A percentile compares a stretch with the other conserved stretches of the same genome.
These are phyloP conservation scores for Chaetoceros muelleri DNA, from an alignment of 108 stramenopile species.

Conservation along the genomic window DNA sequence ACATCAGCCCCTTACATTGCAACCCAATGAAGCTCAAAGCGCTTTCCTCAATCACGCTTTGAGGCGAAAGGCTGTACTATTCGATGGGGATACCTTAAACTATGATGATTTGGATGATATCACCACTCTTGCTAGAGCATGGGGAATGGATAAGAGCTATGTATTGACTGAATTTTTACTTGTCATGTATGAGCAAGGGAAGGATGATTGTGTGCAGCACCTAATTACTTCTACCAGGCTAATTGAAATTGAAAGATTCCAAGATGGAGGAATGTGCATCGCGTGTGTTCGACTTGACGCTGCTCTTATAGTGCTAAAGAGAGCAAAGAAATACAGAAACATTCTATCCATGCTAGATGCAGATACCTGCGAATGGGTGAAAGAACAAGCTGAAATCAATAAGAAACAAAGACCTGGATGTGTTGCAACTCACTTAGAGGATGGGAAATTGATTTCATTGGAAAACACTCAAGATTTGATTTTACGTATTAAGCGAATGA, in stretches of 20 bases:
- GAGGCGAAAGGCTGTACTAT: neutral
- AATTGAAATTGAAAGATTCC: slow-evolving; percentile 36
- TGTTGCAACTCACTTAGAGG: neutral
- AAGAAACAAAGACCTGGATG: neutral
- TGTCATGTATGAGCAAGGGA: slow-evolving; percentile 62
- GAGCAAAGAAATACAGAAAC: slow-evolving; percentile 30
- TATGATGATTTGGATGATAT: slow-evolving; percentile 34
- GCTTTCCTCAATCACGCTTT: neutral
- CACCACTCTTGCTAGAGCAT: slow-evolving; percentile 44
- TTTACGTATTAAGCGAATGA: neutral
- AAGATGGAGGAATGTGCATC: slow-evolving; percentile 47
- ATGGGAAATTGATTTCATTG: neutral
- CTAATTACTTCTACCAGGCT: slow-evolving; percentile 29
- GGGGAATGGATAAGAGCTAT: slow-evolving; percentile 41
- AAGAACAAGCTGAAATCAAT: slow-evolving; percentile 35
- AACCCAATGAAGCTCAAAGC: neutral
- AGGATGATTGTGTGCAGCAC: slow-evolving; percentile 54
- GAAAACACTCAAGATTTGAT: neutral
- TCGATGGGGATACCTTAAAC: slow-evolving; percentile 8
- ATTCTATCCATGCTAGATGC: slow-evolving; percentile 65
- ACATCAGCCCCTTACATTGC: slow-evolving; percentile 1
- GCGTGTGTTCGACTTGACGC: slow-evolving; percentile 47
- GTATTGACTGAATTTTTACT: slow-evolving; percentile 61
- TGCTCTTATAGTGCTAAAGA: slow-evolving; percentile 28
- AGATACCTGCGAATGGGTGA: slow-evolving; percentile 57